Conservation (phyloP, 2,329 filamentous ascomycete genomes). For the Cladophialophora psammophila region DNA sequence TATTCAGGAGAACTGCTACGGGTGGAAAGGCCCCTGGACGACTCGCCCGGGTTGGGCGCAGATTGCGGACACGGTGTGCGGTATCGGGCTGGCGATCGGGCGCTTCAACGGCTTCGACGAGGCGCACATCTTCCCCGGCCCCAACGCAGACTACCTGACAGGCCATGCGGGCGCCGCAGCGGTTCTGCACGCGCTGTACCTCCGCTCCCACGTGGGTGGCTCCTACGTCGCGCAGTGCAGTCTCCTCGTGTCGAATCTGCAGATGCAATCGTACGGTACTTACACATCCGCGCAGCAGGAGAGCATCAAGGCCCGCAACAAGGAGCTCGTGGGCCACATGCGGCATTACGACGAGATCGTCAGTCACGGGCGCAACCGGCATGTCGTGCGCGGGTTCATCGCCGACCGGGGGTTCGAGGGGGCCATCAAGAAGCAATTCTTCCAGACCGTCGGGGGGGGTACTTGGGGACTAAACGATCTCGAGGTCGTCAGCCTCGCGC, state of each 20-base stretch:
- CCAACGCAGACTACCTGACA: constrained; percentile 24
- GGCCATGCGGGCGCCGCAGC: constrained; percentile 18
- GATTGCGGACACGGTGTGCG: constrained; percentile 66
- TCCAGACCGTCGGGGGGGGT: constrained; percentile 10
- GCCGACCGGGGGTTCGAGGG: constrained; percentile 19
- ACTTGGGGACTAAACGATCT: constrained; percentile 17
- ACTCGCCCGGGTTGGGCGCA: constrained; percentile 73
- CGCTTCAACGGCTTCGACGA: constrained; percentile 48
- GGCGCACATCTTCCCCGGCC: constrained; percentile 21
- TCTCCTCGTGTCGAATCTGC: constrained; percentile 21
- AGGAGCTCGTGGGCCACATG: constrained; percentile 21
- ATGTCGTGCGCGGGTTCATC: constrained; percentile 23
- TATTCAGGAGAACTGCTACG: constrained; percentile 60
- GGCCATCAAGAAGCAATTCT: constrained; percentile 20
- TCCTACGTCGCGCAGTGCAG: constrained; percentile 23
- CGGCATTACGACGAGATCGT: constrained; percentile 31
- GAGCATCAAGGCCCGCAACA: constrained; percentile 22
- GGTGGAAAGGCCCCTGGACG: constrained; percentile 66
- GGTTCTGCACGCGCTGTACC: constrained; percentile 11
- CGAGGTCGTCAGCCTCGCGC: constrained; percentile 9
- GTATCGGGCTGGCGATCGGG: constrained; percentile 35
- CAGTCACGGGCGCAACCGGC: constrained; percentile 19
- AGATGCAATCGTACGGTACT: constrained; percentile 23
- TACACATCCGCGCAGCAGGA: constrained; percentile 20
- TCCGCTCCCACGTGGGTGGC: constrained; percentile 27